Percentiles rank a stretch among this genome's conserved stretches.
Evolutionary conservation across 2,329 filamentous ascomycete species (phyloP).

Genomic region (Zalaria sp.): DNA sequence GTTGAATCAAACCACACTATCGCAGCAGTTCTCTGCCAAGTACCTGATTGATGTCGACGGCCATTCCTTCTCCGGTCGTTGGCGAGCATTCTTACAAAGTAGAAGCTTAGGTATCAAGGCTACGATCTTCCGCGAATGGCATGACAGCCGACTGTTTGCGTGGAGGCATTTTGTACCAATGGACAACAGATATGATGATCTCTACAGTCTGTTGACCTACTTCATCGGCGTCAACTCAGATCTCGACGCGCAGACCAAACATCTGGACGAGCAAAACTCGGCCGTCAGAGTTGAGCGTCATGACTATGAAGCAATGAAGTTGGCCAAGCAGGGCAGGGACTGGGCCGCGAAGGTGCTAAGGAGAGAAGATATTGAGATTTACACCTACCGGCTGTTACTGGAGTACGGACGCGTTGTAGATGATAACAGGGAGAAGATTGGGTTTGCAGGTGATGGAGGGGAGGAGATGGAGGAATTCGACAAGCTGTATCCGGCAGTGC

Average conservation of each 20-base stretch:
- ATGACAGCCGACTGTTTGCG: constrained; percentile 52
- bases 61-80: constrained; percentile 55
- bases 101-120: constrained; percentile 51
- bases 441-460: constrained; percentile 7
- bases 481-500: neutral
- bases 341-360: constrained; percentile 58
- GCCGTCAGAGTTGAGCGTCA: constrained; percentile 22
- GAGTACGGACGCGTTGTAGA: constrained; percentile 58
- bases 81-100: constrained; percentile 49
- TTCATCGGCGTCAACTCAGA: constrained; percentile 44
- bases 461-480: constrained; percentile 7
- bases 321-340: constrained; percentile 49
- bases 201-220: constrained; percentile 58
- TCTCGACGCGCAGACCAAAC: constrained; percentile 31
- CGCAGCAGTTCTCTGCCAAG: no score
- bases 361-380: constrained; percentile 61
- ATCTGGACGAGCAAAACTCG: constrained; percentile 21
- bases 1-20: constrained; percentile 18
- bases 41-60: constrained; percentile 24
- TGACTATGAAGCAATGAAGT: constrained; percentile 42
- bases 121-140: constrained; percentile 64
- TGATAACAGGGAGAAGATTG: constrained; percentile 36
- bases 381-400: constrained; percentile 57
- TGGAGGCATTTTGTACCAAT: constrained; percentile 69
- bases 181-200: constrained; percentile 52